These are phyloP conservation scores for Akanthomyces muscarius DNA, from an alignment of 2,329 filamentous ascomycete genomes.

Conservation along the genomic window DNA sequence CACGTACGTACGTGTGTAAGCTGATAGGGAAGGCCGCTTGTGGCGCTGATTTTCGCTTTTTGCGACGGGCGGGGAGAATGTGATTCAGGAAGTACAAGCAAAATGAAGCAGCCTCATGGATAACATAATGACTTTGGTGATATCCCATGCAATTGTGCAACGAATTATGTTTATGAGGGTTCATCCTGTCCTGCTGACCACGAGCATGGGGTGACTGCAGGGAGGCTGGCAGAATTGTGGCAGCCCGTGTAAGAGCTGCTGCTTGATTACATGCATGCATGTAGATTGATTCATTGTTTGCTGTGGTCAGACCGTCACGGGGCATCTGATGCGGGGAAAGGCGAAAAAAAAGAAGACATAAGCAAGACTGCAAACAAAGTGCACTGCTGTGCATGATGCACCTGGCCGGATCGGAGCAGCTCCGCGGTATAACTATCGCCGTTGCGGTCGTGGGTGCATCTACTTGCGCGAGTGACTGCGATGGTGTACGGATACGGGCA, in stretches of 20 bases:
- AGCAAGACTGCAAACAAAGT: too few relatives aligned
- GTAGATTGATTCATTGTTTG: background rate
- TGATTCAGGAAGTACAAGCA: too few relatives aligned
- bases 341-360: background rate
- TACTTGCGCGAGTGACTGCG: background rate
- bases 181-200: background rate
- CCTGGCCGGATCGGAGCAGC: background rate
- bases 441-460: background rate
- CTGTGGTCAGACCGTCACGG: background rate
- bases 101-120: too few relatives aligned
- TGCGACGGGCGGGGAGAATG: too few relatives aligned
- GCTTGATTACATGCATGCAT: background rate
- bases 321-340: conserved; percentile 1
- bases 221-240: background rate
- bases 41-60: background rate
- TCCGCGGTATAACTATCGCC: background rate
- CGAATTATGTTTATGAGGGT: too few relatives aligned
- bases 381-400: background rate
- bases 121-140: too few relatives aligned
- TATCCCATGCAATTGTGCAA: too few relatives aligned
- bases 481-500: background rate
- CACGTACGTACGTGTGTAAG: background rate
- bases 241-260: too few relatives aligned
- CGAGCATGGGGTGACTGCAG: background rate
- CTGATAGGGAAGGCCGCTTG: background rate